A percentile compares a stretch with the other conserved stretches of the same genome.
Conservation (phyloP, 2,329 filamentous ascomycete genomes). For the Diaporthe citrichinensis region DNA sequence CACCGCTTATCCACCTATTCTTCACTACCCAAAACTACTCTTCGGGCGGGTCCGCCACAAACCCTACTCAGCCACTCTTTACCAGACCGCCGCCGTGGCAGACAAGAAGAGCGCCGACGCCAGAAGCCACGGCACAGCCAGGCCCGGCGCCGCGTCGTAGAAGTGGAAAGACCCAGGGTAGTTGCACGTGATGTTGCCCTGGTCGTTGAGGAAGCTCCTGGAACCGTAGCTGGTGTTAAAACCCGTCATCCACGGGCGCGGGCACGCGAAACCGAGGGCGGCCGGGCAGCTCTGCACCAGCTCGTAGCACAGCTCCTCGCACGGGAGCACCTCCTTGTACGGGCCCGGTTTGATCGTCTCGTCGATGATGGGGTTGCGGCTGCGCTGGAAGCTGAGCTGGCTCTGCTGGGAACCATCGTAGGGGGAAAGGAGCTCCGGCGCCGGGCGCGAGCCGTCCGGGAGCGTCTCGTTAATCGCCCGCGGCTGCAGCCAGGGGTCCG, state of each 20-base stretch:
- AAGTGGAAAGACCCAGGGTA: slow-evolving; percentile 72
- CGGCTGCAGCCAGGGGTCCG: slow-evolving; percentile 67
- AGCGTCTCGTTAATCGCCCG: slow-evolving; percentile 82
- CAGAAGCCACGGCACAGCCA: slow-evolving; percentile 45
- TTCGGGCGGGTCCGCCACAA: not conserved
- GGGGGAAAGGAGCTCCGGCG: slow-evolving; percentile 51
- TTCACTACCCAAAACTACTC: not conserved
- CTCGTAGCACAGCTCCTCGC: slow-evolving; percentile 87
- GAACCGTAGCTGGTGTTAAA: slow-evolving; percentile 64
- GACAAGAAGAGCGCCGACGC: slow-evolving; percentile 35
- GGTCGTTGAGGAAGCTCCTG: slow-evolving; percentile 43
- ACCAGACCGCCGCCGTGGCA: slow-evolving; percentile 30
- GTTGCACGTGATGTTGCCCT: slow-evolving; percentile 65
- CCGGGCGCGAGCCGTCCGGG: slow-evolving; percentile 74
- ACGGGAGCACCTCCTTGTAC: slow-evolving; percentile 94
- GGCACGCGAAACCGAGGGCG: slow-evolving; percentile 82
- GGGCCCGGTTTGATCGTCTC: slow-evolving; percentile 81
- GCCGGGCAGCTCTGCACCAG: slow-evolving; percentile 89
- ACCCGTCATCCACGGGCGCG: slow-evolving; percentile 58
- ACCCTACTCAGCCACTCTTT: not conserved
- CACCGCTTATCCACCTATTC: not conserved
- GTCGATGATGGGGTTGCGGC: slow-evolving; percentile 83
- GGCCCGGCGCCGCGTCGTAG: slow-evolving; percentile 51
- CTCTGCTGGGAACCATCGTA: slow-evolving; percentile 44
- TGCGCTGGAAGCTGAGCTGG: slow-evolving; percentile 59